Conservation (phyloP, 352 stramenopile genomes). For the Globisporangium rhizosaccharum region DNA sequence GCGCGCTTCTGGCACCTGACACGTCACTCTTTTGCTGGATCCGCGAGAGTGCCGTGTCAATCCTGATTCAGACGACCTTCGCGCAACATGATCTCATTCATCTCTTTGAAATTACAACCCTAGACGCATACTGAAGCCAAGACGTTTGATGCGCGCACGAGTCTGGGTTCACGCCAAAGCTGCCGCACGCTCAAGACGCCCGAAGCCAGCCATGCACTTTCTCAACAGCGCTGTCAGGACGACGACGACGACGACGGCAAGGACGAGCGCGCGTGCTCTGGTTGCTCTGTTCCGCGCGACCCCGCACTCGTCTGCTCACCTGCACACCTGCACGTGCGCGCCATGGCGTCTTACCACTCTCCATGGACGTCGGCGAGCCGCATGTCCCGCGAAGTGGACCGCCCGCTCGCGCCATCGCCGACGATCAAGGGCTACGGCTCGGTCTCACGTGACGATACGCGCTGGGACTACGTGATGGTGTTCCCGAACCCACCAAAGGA, state of each 20-base stretch:
- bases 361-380: constrained; percentile 16
- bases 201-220: constrained; percentile 1
- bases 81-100: constrained; percentile 2
- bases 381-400: constrained; percentile 17
- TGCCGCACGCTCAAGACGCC: background rate
- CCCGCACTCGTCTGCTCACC: background rate
- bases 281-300: background rate
- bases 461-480: constrained; percentile 84
- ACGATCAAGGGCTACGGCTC: constrained; percentile 40
- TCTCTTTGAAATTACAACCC: background rate
- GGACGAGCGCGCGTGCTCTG: too few species aligned
- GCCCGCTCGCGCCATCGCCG: constrained; percentile 24
- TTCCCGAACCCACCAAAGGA: constrained; percentile 72
- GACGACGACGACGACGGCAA: background rate
- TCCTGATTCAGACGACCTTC: constrained; percentile 13
- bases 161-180: background rate
- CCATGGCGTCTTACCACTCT: constrained; percentile 7
- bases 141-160: background rate
- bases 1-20: too few species aligned
- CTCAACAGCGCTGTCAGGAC: constrained; percentile 3
- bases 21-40: too few species aligned
- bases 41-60: background rate
- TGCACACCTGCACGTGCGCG: background rate
- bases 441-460: constrained; percentile 27
- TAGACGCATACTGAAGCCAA: background rate